Conservation (phyloP, 176 grass and related monocot species). For the Oryza meyeriana region DNA sequence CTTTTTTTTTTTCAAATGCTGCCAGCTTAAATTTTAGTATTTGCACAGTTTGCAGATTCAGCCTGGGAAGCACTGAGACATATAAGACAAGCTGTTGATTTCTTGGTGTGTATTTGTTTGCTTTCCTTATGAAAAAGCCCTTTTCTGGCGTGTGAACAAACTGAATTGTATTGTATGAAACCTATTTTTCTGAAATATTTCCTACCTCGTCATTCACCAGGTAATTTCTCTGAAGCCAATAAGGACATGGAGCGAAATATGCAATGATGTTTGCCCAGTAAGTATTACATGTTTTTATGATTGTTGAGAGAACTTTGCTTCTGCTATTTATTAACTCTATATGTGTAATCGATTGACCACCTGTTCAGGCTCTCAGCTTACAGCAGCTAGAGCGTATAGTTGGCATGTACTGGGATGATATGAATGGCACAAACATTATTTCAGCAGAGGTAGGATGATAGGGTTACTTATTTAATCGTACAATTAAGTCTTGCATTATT, state of each 20-base stretch:
- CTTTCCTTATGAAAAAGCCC: not conserved
- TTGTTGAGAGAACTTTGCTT: not conserved
- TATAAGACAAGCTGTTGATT: constrained; percentile 80
- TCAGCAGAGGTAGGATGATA: constrained; percentile 55
- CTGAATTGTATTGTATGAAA: constrained; percentile 20
- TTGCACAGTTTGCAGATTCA: constrained; percentile 61
- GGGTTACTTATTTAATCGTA: not conserved
- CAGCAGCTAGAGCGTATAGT: constrained; percentile 81
- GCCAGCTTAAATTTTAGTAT: constrained; percentile 41
- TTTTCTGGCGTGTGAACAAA: not conserved
- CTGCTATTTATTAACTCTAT: not conserved
- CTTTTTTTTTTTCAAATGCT: constrained; percentile 9
- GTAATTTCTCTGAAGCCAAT: constrained; percentile 73
- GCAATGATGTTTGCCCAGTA: constrained; percentile 68
- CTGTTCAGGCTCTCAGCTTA: constrained; percentile 68
- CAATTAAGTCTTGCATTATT: not conserved
- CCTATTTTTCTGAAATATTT: not conserved
- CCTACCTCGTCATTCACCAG: constrained; percentile 28
- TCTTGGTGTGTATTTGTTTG: constrained; percentile 50
- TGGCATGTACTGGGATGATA: constrained; percentile 87
- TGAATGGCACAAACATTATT: constrained; percentile 62
- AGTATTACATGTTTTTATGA: constrained; percentile 6
- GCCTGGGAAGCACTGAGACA: constrained; percentile 77
- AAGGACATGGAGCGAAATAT: constrained; percentile 74
- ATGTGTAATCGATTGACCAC: constrained; percentile 17